These are phyloP conservation scores for Metschnikowia gruessii DNA, from an alignment of 805 yeast species.

Conservation along the genomic window DNA sequence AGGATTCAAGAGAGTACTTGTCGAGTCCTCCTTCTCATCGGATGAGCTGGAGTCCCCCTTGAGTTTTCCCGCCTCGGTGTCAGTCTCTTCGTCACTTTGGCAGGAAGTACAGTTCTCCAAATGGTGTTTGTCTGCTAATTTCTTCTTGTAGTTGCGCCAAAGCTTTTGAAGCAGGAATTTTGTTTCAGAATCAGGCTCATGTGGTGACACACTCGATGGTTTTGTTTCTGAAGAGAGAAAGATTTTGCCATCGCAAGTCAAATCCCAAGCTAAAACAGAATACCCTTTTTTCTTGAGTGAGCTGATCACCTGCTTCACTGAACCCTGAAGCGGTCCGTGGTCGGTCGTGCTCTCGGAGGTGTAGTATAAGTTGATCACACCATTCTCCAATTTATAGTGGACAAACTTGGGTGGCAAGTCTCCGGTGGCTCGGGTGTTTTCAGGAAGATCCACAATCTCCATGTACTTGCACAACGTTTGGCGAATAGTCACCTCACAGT, in stretches of 20 bases:
- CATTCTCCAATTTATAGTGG: constrained; percentile 21
- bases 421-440: constrained; percentile 11
- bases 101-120: constrained; percentile 43
- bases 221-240: constrained; percentile 8
- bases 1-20: constrained; percentile 6
- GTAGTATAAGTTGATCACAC: constrained; percentile 27
- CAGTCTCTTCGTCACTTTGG: constrained; percentile 22
- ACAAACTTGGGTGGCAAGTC: constrained; percentile 14
- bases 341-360: constrained; percentile 14
- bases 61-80: neutral
- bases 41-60: neutral
- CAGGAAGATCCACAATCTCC: constrained; percentile 12
- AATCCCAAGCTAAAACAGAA: constrained; percentile 35
- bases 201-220: constrained; percentile 12
- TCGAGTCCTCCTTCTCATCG: neutral
- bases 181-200: neutral
- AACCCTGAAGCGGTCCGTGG: constrained; percentile 14
- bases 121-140: constrained; percentile 30
- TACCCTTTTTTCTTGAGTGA: constrained; percentile 38
- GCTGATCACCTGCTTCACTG: constrained; percentile 25
- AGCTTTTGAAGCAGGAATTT: constrained; percentile 7
- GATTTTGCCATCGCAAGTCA: constrained; percentile 20
- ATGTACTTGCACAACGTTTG: constrained; percentile 25
- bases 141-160: constrained; percentile 19
- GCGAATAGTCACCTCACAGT: constrained; percentile 44